Evolutionary conservation across 257 asterid species (phyloP).

Genomic region (Petunia secreta): DNA sequence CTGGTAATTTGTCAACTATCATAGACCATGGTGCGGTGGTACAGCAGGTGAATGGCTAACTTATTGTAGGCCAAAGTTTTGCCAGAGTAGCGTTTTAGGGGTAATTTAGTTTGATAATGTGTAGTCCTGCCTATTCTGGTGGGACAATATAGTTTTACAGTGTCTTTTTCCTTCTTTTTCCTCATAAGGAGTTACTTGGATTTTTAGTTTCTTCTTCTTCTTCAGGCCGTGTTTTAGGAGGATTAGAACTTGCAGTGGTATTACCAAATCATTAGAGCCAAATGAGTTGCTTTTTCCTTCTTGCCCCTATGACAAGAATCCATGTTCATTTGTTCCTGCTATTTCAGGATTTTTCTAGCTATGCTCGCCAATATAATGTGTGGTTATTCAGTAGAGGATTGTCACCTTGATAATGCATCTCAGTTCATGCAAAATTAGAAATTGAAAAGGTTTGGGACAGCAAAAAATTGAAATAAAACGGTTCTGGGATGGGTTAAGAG

Average conservation of each 20-base stretch:
- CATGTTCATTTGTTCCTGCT: constrained; percentile 10
- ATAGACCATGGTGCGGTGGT: neutral
- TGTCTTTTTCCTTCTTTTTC: too few relatives aligned
- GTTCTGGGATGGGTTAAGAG: neutral
- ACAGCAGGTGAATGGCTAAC: neutral
- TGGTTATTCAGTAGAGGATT: neutral
- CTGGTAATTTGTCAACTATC: constrained; percentile 12
- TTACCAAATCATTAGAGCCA: neutral
- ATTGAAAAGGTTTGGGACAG: constrained; percentile 18
- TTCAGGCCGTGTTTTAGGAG: constrained; percentile 5
- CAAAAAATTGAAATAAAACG: neutral
- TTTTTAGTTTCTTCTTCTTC: neutral
- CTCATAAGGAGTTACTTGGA: neutral
- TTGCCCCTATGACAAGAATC: neutral
- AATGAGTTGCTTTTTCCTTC: neutral
- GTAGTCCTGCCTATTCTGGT: neutral
- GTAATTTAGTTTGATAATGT: constrained; percentile 10
- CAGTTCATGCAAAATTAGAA: neutral
- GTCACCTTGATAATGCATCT: neutral
- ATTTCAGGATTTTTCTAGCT: constrained; percentile 13
- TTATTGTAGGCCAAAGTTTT: neutral
- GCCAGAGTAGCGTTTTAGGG: neutral
- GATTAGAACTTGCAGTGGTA: neutral
- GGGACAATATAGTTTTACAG: neutral
- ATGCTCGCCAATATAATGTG: neutral